A percentile compares a stretch with the other conserved stretches of the same genome.
Evolutionary conservation across 495 filamentous ascomycete genomes (phyloP).

Genomic region (Aspergillus bridgeri): DNA sequence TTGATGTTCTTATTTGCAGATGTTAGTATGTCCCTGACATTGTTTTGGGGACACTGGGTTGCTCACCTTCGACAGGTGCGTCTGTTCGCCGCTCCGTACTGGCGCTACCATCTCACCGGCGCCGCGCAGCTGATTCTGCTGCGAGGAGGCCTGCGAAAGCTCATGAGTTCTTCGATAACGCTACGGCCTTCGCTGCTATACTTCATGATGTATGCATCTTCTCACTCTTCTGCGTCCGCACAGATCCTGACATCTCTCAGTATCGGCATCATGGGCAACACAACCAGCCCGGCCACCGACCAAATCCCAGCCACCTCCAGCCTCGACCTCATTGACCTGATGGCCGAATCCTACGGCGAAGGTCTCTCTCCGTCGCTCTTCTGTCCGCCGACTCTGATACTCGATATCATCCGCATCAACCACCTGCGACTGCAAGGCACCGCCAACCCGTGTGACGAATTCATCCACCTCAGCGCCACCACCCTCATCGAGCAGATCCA

Average conservation of each 20-base stretch:
- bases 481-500: constrained; percentile 19
- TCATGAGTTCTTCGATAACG: neutral
- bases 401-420: constrained; percentile 12
- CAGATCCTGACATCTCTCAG: constrained; percentile 9
- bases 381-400: constrained; percentile 6
- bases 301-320: constrained; percentile 15
- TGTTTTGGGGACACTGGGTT: too few relatives aligned
- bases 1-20: constrained; percentile 7
- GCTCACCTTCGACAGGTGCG: constrained; percentile 16
- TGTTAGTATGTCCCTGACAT: too few relatives aligned
- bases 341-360: constrained; percentile 15
- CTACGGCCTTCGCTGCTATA: neutral
- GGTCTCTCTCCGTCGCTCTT: neutral
- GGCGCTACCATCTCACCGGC: constrained; percentile 26
- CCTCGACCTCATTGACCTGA: constrained; percentile 15
- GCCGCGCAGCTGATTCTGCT: constrained; percentile 19
- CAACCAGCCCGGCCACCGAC: constrained; percentile 26
- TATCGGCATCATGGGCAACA: constrained; percentile 27
- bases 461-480: constrained; percentile 9
- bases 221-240: neutral
- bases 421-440: constrained; percentile 13
- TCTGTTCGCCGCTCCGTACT: constrained; percentile 19
- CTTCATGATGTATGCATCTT: constrained; percentile 2
- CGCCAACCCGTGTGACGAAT: constrained; percentile 11
- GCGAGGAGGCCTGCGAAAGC: constrained; percentile 21